Percentiles rank a stretch among this genome's conserved stretches.
These are phyloP conservation scores for Cytauxzoon felis DNA, from an alignment of 169 alveolate species.

Conservation along the genomic window DNA sequence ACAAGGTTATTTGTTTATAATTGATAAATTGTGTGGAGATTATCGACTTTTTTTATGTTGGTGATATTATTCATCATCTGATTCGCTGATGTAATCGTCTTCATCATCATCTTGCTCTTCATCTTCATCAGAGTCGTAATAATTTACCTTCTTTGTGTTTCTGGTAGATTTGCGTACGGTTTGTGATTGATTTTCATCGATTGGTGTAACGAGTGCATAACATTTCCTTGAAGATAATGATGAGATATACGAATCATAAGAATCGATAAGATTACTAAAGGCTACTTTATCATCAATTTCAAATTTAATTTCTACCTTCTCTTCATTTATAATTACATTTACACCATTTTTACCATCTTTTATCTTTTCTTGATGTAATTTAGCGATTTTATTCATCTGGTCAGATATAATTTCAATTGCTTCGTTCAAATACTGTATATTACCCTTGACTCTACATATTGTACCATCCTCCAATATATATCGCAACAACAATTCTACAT, in stretches of 20 bases:
- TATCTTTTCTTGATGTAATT: not conserved
- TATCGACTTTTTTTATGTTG: too few species aligned
- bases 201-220: not conserved
- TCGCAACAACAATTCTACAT: slow-evolving; percentile 7
- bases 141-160: slow-evolving; percentile 8
- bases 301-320: not conserved
- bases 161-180: not conserved
- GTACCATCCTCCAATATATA: slow-evolving; percentile 22
- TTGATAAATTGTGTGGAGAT: too few species aligned
- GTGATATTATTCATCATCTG: too few species aligned
- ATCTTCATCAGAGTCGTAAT: not conserved
- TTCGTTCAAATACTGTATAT: slow-evolving; percentile 11
- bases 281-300: slow-evolving; percentile 5
- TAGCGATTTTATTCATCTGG: slow-evolving; percentile 21
- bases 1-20: too few species aligned
- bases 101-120: slow-evolving; percentile 5
- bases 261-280: slow-evolving; percentile 34
- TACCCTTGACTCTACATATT: slow-evolving; percentile 7
- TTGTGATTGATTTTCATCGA: too few species aligned
- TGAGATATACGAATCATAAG: slow-evolving; percentile 39
- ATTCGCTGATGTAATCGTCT: not conserved
- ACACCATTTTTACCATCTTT: not conserved
- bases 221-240: slow-evolving; percentile 7
- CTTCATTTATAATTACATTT: not conserved
- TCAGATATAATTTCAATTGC: not conserved